Evolutionary conservation across 108 stramenopile species (phyloP).

Genomic region (Cyclostephanos tholiformis): DNA sequence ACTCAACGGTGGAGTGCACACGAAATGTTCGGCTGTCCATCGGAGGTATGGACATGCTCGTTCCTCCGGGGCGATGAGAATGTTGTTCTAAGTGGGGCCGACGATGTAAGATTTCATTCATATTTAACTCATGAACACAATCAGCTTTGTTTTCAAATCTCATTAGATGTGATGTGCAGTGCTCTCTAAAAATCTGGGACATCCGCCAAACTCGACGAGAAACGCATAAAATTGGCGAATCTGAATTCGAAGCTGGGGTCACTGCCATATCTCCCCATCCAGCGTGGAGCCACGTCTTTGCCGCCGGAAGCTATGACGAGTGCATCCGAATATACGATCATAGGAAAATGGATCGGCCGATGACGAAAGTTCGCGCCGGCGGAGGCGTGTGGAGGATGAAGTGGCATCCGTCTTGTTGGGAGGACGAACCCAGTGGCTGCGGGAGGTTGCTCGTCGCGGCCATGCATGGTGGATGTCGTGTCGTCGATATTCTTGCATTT

Average conservation of each 20-base stretch:
- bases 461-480: conserved; percentile 87
- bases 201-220: conserved; percentile 39
- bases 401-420: conserved; percentile 71
- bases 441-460: conserved; percentile 68
- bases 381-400: conserved; percentile 89
- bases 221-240: conserved; percentile 41
- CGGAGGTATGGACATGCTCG: conserved; percentile 85
- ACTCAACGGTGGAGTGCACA: conserved; percentile 71
- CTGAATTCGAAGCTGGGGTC: conserved; percentile 80
- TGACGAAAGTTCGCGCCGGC: conserved; percentile 48
- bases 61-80: conserved; percentile 41
- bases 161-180: conserved; percentile 22
- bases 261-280: conserved; percentile 81
- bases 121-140: conserved; percentile 26
- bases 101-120: conserved; percentile 43
- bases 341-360: conserved; percentile 42
- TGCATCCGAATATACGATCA: conserved; percentile 70
- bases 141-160: conserved; percentile 15
- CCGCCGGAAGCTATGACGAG: conserved; percentile 84
- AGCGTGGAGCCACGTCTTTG: conserved; percentile 52
- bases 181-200: conserved; percentile 73
- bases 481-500: conserved; percentile 50
- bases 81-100: conserved; percentile 51
- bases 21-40: conserved; percentile 72
- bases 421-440: conserved; percentile 4